Base-by-base conservation (phyloP, 768 basidiomycete genomes). In the Macrolepiota dolichaula region DNA sequence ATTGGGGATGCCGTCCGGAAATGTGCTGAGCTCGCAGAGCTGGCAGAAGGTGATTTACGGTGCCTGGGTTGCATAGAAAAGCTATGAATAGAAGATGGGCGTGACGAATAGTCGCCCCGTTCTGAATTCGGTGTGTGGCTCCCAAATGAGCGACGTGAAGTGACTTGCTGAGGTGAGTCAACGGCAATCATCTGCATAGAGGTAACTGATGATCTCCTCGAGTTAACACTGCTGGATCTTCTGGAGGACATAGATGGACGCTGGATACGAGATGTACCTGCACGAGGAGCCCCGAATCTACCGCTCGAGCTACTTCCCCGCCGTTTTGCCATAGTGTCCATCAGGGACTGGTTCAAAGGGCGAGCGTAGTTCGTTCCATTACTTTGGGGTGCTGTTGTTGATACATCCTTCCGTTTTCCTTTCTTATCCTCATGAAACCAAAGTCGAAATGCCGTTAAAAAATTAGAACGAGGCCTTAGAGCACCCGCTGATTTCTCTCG, bases 351-450 rank as follows among this genome's bases (percentile, higher is more conserved):
- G 17, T 55, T 57, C 22, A 62, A 19, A 35, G 52, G 49, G 6
- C 57, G 58, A 15, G 58, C 46, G 49, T 62, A 59, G 55, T 60
- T 64, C 62, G 66, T 52, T 54, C 69, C 38, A 64, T 67, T 68
- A 22, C n/a, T 54, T 24, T 60, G 59, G 38, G 67, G 67, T 13
- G 69, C 62, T 51, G 72, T 52, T 12, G 71, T 61, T 2, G 72
- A 64, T 19, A 65, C 53, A 46, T 85, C 86, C 72, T 91, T 91
- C 55, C 91, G 82, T 76, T 96, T 96, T 3, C 93, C 88, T 70
- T 92, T 94, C 65, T 83, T 81, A 64, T 95, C 95, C 63, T 97
- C 94, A 62, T 94, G 85, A 74, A 98, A 96, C 92, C 96, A 94
- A 63, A 88, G 80, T 49, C 92, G 84, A 75, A 98, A 94, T 5